These are phyloP conservation scores for Penicillium hordei DNA, from an alignment of 2,329 filamentous ascomycete genomes.

Conservation along the genomic window DNA sequence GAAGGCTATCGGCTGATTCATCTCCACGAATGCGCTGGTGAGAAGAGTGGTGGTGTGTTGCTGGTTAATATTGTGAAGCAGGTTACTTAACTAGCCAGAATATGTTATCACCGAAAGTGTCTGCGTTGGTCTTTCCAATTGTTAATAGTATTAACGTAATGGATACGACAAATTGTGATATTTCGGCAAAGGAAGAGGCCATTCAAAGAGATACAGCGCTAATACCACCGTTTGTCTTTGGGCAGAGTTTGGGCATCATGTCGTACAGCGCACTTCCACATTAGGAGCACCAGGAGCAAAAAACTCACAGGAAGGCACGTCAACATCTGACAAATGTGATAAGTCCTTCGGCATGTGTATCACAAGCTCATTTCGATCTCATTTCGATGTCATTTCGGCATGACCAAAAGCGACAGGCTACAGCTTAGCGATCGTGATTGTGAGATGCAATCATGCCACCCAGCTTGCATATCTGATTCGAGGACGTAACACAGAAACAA, in stretches of 20 bases:
- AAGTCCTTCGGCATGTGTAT: background rate
- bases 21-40: constrained; percentile 68
- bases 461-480: background rate
- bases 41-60: constrained; percentile 65
- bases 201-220: background rate
- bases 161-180: background rate
- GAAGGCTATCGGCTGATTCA: constrained; percentile 76
- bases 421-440: constrained; percentile 1
- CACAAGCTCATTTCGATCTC: background rate
- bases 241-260: constrained; percentile 5
- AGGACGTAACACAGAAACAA: background rate
- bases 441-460: background rate
- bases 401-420: background rate
- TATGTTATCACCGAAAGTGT: background rate
- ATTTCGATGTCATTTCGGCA: background rate
- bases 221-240: background rate
- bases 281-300: background rate
- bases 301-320: background rate
- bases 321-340: background rate
- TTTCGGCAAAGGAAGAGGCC: background rate
- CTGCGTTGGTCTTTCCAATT: background rate
- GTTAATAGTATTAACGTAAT: background rate
- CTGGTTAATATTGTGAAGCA: constrained; percentile 71
- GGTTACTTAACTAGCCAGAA: constrained; percentile 16
- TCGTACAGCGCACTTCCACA: background rate